Evolutionary conservation across 208 protist species (phyloP).

Genomic region (Herpetomonas tarakana): DNA sequence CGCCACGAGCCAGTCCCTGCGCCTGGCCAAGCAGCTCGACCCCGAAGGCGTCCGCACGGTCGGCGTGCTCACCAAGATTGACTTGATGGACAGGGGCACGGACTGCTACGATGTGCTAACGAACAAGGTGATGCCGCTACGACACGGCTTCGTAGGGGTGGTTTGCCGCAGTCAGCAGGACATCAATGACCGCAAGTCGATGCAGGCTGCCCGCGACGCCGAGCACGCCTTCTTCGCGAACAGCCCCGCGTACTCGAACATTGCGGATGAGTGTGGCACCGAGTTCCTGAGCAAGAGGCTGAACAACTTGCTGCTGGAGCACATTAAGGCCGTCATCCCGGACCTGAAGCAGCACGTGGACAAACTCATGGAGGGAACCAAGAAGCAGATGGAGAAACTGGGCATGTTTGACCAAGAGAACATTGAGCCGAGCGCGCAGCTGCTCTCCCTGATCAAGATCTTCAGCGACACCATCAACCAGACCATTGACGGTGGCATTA

Average conservation of each 20-base stretch:
- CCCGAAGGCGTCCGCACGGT: slow-evolving; percentile 97
- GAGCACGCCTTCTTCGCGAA: slow-evolving; percentile 94
- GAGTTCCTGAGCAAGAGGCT: slow-evolving; percentile 89
- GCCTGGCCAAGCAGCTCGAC: slow-evolving; percentile 97
- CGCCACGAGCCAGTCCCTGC: slow-evolving; percentile 98
- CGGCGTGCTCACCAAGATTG: slow-evolving; percentile 99
- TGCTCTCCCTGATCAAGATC: slow-evolving; percentile 83
- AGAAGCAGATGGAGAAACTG: slow-evolving; percentile 88
- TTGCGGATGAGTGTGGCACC: slow-evolving; percentile 87
- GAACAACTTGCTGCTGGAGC: slow-evolving; percentile 93
- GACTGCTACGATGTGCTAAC: slow-evolving; percentile 96
- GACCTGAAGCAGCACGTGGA: slow-evolving; percentile 92
- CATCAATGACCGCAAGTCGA: slow-evolving; percentile 91
- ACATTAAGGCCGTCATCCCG: slow-evolving; percentile 95
- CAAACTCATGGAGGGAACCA: slow-evolving; percentile 78
- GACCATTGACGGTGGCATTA: slow-evolving; percentile 93
- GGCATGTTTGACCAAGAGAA: slow-evolving; percentile 85
- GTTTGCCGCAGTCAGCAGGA: slow-evolving; percentile 98
- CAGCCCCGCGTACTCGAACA: slow-evolving; percentile 90
- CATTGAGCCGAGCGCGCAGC: slow-evolving; percentile 75
- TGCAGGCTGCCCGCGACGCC: slow-evolving; percentile 78
- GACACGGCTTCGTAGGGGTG: slow-evolving; percentile 98
- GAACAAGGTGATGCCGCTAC: slow-evolving; percentile 92
- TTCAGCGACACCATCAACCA: slow-evolving; percentile 91
- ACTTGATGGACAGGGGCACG: slow-evolving; percentile 98